Percentiles rank a stretch among this genome's conserved stretches.
Evolutionary conservation across 306 rosid genomes (phyloP).

Genomic region (Cicer yamashitae): DNA sequence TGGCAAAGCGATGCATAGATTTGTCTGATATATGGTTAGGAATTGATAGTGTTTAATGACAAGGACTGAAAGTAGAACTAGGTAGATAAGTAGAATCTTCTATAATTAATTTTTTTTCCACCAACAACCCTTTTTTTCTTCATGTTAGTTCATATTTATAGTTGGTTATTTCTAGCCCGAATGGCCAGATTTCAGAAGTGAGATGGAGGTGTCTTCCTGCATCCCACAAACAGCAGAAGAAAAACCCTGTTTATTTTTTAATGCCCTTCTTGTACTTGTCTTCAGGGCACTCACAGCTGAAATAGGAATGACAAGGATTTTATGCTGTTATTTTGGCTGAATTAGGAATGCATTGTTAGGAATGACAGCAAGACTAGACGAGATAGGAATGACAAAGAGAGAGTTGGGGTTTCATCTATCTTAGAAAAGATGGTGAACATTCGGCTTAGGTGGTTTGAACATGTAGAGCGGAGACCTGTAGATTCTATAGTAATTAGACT

Average conservation of each 20-base stretch:
- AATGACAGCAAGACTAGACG: neutral
- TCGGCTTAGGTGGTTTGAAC: too few relatives aligned
- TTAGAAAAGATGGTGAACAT: too few relatives aligned
- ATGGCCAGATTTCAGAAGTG: neutral
- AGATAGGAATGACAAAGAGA: too few relatives aligned
- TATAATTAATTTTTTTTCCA: neutral
- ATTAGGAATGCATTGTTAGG: conserved; percentile 4
- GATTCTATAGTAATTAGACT: too few relatives aligned
- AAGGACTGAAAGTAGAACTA: conserved; percentile 6
- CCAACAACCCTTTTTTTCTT: neutral
- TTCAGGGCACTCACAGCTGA: neutral
- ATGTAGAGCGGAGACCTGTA: too few relatives aligned
- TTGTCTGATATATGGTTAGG: conserved; percentile 25
- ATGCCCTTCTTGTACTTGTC: neutral
- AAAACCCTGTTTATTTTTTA: neutral
- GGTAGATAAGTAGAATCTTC: conserved; percentile 10
- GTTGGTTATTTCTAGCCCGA: neutral
- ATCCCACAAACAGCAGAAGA: neutral
- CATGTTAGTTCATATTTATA: neutral
- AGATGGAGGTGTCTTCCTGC: neutral
- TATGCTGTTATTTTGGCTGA: neutral
- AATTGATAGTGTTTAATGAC: neutral
- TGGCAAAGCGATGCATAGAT: neutral
- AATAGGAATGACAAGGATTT: neutral
- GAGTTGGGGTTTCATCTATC: too few relatives aligned